Conservation (phyloP, 1,284 basidiomycete genomes). For the Kwoniella shivajii region DNA sequence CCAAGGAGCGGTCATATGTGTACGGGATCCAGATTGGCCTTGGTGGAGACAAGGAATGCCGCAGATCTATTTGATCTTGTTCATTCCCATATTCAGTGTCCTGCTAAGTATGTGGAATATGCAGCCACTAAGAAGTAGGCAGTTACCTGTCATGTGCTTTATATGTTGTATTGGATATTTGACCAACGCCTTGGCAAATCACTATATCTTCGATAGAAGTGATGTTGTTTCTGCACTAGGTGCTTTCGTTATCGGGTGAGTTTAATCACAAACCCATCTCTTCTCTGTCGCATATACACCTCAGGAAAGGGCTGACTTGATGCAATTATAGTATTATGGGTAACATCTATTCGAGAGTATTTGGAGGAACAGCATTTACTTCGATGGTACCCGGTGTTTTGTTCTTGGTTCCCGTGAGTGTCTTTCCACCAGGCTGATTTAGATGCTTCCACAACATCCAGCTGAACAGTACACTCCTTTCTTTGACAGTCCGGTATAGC, state of each 20-base stretch:
- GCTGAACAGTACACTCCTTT: slow-evolving; percentile 12
- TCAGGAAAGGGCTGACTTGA: neutral
- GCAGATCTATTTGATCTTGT: slow-evolving; percentile 71
- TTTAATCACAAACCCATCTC: neutral
- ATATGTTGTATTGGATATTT: slow-evolving; percentile 79
- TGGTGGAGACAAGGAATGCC: slow-evolving; percentile 82
- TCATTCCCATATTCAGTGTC: slow-evolving; percentile 79
- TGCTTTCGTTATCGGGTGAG: slow-evolving; percentile 73
- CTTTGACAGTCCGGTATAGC: slow-evolving; percentile 73
- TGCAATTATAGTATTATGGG: slow-evolving; percentile 62
- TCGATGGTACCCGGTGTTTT: slow-evolving; percentile 85
- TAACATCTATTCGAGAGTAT: slow-evolving; percentile 78
- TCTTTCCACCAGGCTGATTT: neutral
- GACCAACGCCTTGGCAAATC: slow-evolving; percentile 75
- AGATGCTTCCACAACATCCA: neutral
- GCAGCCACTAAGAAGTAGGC: slow-evolving; percentile 69
- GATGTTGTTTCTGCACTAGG: slow-evolving; percentile 84
- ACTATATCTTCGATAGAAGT: slow-evolving; percentile 77
- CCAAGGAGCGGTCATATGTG: slow-evolving; percentile 61
- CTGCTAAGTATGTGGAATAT: slow-evolving; percentile 73
- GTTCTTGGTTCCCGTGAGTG: slow-evolving; percentile 74
- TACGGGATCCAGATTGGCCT: slow-evolving; percentile 63
- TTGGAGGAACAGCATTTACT: slow-evolving; percentile 86
- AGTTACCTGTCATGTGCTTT: slow-evolving; percentile 78
- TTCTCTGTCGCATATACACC: neutral